Conservation (phyloP, 257 asterid species). For the Cinchona pubescens region DNA sequence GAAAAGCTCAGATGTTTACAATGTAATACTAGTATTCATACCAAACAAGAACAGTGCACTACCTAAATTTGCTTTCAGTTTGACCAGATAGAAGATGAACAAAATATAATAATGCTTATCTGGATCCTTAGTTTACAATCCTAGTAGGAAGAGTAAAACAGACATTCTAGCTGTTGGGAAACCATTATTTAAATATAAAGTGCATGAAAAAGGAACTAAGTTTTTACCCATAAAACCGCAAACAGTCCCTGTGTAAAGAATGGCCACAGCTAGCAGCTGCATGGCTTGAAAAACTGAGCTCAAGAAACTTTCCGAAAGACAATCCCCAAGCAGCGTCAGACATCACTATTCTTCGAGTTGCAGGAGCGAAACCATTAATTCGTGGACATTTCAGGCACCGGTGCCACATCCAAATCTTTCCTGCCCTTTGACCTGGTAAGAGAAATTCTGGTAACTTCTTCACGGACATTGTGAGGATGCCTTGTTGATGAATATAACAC, state of each 20-base stretch:
- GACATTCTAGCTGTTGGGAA: constrained; percentile 8
- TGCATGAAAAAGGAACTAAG: constrained; percentile 22
- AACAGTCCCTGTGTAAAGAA: constrained; percentile 93
- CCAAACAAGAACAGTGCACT: not conserved
- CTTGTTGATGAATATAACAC: constrained; percentile 96
- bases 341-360: constrained; percentile 89
- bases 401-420: constrained; percentile 99
- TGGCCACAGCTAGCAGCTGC: constrained; percentile 99
- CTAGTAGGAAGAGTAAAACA: not conserved
- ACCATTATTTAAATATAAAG: too few species aligned
- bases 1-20: not conserved
- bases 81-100: not conserved
- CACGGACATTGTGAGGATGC: constrained; percentile 87
- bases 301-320: constrained; percentile 96
- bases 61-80: not conserved
- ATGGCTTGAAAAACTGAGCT: constrained; percentile 95
- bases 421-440: constrained; percentile 77
- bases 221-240: constrained; percentile 90
- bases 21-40: not conserved
- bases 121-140: not conserved
- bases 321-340: constrained; percentile 99
- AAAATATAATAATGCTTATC: not conserved
- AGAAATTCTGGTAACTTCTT: constrained; percentile 75
- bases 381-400: constrained; percentile 94
- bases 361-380: constrained; percentile 81